Base-by-base conservation (phyloP, 2,329 filamentous ascomycete genomes). In the Sphaerulina vaccinii region DNA sequence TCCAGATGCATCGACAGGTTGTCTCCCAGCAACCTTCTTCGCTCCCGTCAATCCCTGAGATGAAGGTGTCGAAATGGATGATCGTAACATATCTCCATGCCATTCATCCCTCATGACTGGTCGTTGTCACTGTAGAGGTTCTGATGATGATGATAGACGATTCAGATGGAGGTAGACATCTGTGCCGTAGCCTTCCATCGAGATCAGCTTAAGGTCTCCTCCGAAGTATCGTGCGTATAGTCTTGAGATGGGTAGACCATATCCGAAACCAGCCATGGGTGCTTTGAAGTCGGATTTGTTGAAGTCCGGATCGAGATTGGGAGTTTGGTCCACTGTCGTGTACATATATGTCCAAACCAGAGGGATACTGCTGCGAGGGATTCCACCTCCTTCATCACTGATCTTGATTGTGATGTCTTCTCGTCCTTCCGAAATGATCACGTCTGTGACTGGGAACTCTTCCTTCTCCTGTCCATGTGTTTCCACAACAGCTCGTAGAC, bases 321-420 rank as follows among this genome's bases (percentile, higher is more conserved):
- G 93, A 18, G 93, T 97, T 63, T 91, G 85, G 71, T 97, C 93
- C 59, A 99, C 93, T 2, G 93, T 99, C 29, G 93, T 99, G 71
- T 99, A 99, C 93, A 97, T 99, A 71, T 99, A 99, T 10, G 93
- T 99, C 93, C 93, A 99, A n/a, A 97, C 93, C 11, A 99, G 80
- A 4, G 93, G 93, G 58, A 99, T 97, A 46, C 90, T 83, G 64
- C 88, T 95, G 65, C 93, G 79, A 0, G 93, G 90, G 47, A 99
- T 97, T 56, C 93, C 93, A 58, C 93, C 93, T 53, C 93, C 93
- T 73, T 99, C 93, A 70, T 99, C 93, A 3, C 87, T 89, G 63
- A 99, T 87, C 75, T 99, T 99, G 77, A 99, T 96, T 4, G 93
- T 99, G 65, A 99, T 99, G 67, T 99, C 93, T 73, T 99, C 93